A percentile compares a stretch with the other conserved stretches of the same genome.
Evolutionary conservation across 495 filamentous ascomycete genomes (phyloP).

Genomic region (Penicillium cinerascens): DNA sequence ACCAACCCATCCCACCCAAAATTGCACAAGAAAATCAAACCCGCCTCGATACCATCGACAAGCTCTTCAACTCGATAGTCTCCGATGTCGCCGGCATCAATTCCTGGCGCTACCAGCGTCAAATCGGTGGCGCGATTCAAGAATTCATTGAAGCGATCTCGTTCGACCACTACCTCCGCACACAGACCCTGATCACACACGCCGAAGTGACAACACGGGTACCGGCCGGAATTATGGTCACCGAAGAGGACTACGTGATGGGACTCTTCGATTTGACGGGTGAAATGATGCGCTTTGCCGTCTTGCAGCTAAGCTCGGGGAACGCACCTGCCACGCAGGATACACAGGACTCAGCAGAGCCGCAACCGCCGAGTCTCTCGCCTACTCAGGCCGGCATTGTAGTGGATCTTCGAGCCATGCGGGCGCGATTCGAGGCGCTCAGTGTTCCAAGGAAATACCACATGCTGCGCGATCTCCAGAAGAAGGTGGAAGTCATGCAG

Average conservation of each 20-base stretch:
- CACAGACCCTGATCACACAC: conserved; percentile 67
- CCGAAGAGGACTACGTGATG: conserved; percentile 81
- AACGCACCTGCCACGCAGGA: conserved; percentile 9
- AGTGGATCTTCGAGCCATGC: conserved; percentile 68
- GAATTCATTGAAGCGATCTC: conserved; percentile 86
- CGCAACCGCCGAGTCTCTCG: conserved; percentile 12
- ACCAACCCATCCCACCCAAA: conserved; percentile 57
- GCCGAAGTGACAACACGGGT: conserved; percentile 52
- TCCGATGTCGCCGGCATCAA: conserved; percentile 75
- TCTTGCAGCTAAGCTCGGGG: conserved; percentile 55
- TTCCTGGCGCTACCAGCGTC: conserved; percentile 73
- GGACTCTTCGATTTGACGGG: conserved; percentile 91
- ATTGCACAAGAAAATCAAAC: conserved; percentile 62
- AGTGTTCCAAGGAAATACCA: conserved; percentile 42
- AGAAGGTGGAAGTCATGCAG: conserved; percentile 86
- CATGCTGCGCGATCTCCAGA: conserved; percentile 61
- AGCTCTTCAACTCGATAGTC: conserved; percentile 61
- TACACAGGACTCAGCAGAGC: not conserved
- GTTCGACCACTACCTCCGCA: conserved; percentile 82
- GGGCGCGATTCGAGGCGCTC: conserved; percentile 69
- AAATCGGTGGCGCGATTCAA: conserved; percentile 76
- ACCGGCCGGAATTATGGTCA: conserved; percentile 55
- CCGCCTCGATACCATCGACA: conserved; percentile 62
- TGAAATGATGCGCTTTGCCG: conserved; percentile 94
- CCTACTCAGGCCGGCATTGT: conserved; percentile 50